Evolutionary conservation across 768 basidiomycete genomes (phyloP).

Genomic region (Mycena floridula): DNA sequence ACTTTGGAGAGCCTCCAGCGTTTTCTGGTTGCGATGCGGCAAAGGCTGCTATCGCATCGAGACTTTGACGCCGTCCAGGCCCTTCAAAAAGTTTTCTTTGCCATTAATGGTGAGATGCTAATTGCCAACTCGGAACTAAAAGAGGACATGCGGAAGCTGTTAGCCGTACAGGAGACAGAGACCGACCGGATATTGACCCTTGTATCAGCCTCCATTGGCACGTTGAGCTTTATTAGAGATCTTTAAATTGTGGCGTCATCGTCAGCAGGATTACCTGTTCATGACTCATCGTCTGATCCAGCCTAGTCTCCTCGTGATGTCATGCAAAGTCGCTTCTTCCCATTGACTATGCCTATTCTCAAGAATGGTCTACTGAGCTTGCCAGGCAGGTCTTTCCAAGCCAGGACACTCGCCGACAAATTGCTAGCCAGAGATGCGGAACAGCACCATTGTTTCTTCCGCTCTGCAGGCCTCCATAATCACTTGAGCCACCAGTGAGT

Average conservation of each 20-base stretch:
- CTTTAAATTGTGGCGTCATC: too few species aligned
- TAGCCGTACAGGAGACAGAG: conserved; percentile 67
- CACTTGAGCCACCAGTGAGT: conserved; percentile 56
- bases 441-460: conserved; percentile 45
- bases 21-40: conserved; percentile 72
- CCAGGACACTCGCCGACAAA: conserved; percentile 34
- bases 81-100: conserved; percentile 77
- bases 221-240: conserved; percentile 72
- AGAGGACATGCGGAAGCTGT: conserved; percentile 48
- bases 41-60: conserved; percentile 66
- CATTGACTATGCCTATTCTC: too few species aligned
- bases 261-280: too few species aligned
- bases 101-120: conserved; percentile 78
- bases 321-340: too few species aligned
- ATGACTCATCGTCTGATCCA: too few species aligned
- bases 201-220: conserved; percentile 68
- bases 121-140: conserved; percentile 64
- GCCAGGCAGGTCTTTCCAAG: conserved; percentile 37
- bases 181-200: conserved; percentile 73
- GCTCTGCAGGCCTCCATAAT: conserved; percentile 42
- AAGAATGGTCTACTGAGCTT: conserved; percentile 36
- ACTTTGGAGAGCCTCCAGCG: conserved; percentile 53
- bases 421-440: conserved; percentile 43
- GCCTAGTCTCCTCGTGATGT: too few species aligned
- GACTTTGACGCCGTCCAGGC: conserved; percentile 97